These are phyloP conservation scores for Leishmania major DNA, from an alignment of 208 protist species.

Conservation along the genomic window DNA sequence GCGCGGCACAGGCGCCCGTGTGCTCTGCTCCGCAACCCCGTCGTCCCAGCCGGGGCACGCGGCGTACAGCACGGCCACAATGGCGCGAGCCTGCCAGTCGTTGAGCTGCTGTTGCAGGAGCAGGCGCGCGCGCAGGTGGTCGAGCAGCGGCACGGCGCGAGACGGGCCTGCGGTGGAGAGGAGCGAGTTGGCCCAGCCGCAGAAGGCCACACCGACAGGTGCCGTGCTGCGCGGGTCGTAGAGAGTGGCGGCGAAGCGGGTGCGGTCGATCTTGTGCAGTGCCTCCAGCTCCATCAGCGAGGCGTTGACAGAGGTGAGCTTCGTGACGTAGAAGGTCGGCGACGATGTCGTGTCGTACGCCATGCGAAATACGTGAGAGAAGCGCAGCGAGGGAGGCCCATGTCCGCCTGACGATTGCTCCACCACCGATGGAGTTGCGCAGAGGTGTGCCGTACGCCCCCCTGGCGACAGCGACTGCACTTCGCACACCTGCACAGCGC, in stretches of 20 bases:
- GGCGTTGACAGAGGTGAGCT: slow-evolving; percentile 50
- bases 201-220: slow-evolving; percentile 30
- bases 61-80: slow-evolving; percentile 61
- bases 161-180: slow-evolving; percentile 21
- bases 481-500: slow-evolving; percentile 68
- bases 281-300: slow-evolving; percentile 50
- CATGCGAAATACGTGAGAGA: slow-evolving; percentile 55
- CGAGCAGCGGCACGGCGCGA: slow-evolving; percentile 12
- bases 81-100: slow-evolving; percentile 67
- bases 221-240: slow-evolving; percentile 64
- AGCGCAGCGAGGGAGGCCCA: slow-evolving; percentile 26
- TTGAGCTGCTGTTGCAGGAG: slow-evolving; percentile 52
- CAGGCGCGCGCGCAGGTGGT: slow-evolving; percentile 32
- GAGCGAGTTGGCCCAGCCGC: slow-evolving; percentile 28
- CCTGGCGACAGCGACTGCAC: slow-evolving; percentile 36
- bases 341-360: slow-evolving; percentile 27
- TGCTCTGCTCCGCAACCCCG: slow-evolving; percentile 5
- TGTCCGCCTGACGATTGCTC: neutral
- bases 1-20: neutral
- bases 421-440: slow-evolving; percentile 23
- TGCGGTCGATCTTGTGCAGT: slow-evolving; percentile 51
- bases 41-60: slow-evolving; percentile 44
- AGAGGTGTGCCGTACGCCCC: slow-evolving; percentile 38
- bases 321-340: slow-evolving; percentile 48
- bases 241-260: slow-evolving; percentile 57